Conservation (phyloP, 257 asterid genomes). For the Lycium barbarum region DNA sequence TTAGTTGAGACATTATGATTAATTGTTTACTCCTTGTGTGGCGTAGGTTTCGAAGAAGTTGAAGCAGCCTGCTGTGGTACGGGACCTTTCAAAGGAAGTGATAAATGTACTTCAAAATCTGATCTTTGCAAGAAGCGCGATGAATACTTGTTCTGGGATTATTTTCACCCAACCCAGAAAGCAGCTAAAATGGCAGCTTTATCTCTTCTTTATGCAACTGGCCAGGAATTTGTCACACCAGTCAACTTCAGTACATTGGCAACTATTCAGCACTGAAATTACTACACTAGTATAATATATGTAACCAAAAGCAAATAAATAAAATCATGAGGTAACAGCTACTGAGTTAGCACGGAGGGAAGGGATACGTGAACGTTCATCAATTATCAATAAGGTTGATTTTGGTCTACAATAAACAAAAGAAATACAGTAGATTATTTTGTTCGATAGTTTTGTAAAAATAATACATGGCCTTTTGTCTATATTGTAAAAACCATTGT, state of each 20-base stretch:
- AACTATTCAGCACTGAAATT: slow-evolving; percentile 26
- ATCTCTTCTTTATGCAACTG: slow-evolving; percentile 29
- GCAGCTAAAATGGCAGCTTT: slow-evolving; percentile 54
- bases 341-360: neutral
- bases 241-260: slow-evolving; percentile 41
- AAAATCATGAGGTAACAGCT: neutral
- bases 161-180: slow-evolving; percentile 60
- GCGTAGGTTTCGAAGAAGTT: slow-evolving; percentile 43
- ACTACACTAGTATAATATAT: neutral
- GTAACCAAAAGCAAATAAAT: neutral
- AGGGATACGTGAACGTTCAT: neutral
- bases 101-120: slow-evolving; percentile 45
- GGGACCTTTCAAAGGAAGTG: slow-evolving; percentile 46
- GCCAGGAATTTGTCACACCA: slow-evolving; percentile 38
- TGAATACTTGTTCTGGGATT: slow-evolving; percentile 58
- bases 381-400: neutral
- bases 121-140: slow-evolving; percentile 48
- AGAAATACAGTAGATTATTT: neutral
- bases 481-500: neutral
- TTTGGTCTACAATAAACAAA: neutral
- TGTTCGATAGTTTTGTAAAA: neutral
- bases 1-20: too few relatives aligned
- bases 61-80: slow-evolving; percentile 63
- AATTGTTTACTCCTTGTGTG: neutral
- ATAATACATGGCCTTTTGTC: neutral